Base-by-base conservation (phyloP, 1,284 basidiomycete species). In the Heterobasidion occidentale region DNA sequence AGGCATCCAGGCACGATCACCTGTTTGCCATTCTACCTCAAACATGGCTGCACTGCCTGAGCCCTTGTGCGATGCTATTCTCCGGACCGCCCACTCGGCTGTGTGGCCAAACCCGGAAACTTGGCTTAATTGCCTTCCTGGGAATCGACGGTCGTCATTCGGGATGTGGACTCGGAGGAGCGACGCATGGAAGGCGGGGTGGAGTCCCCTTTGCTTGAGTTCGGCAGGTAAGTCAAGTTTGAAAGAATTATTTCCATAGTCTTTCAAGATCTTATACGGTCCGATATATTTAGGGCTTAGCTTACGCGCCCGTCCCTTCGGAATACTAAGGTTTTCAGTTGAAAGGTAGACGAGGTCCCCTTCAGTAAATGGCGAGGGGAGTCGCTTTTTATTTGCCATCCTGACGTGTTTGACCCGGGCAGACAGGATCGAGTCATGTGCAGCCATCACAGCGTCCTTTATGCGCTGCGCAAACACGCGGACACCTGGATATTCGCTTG, bases 301-400 rank as follows among this genome's bases (percentile, higher is more conserved):
- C 46, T 74, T 73, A 1, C 58, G 38, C 0, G 67, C 71, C 0
- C 65, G 27, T 2, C 67, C 68, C 51, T 70, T 71, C 0, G 71
- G 71, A 0, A 75, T 42, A 1, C 53, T 36, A 1, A 76, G 57
- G 52, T 75, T 72, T 48, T 65, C 56, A 0, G 71, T 75, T 0
- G 68, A 70, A 8, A 75, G 52, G 45, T 73, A 75, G 0, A 70
- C 70, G 1, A 64, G 34, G 8, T 65, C 57, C 0, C 71, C 70
- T 1, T 50, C 57, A 1, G 42, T 6, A 19, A 66, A 63, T 0
- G 36, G 53, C 3, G 66, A 64, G 0, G 55, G 56, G 1, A 57
- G 45, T 0, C 67, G 60, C 0, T 56, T 38, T 27, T 61, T 54
- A 53, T 75, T 73, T 0, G 71, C 65, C 9, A 62, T 33, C 7